Evolutionary conservation across 192 early-diverging fungal species (phyloP).

Genomic region (Diversispora epigaea): DNA sequence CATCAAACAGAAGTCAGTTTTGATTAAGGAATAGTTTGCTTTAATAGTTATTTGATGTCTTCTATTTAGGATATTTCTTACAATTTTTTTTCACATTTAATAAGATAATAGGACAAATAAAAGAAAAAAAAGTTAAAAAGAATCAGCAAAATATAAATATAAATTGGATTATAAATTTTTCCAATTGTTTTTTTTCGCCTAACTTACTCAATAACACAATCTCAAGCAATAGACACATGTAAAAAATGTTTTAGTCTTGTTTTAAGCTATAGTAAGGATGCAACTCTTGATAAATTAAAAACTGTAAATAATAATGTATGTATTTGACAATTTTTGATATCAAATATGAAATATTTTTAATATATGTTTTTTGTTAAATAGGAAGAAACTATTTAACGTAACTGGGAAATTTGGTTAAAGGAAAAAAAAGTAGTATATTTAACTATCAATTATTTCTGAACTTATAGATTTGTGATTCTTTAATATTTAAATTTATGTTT

Average conservation of each 20-base stretch:
- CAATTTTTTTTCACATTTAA: neutral
- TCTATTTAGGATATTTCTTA: neutral
- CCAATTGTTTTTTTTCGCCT: slow-evolving; percentile 21
- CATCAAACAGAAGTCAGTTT: slow-evolving; percentile 16
- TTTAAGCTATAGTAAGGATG: slow-evolving; percentile 11
- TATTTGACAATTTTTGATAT: slow-evolving; percentile 20
- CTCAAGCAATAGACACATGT: slow-evolving; percentile 8
- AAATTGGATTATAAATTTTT: slow-evolving; percentile 24
- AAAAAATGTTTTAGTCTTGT: slow-evolving; percentile 11
- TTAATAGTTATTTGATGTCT: neutral
- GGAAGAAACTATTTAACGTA: slow-evolving; percentile 21
- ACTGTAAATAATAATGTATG: slow-evolving; percentile 13
- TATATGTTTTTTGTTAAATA: slow-evolving; percentile 13
- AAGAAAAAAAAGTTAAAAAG: neutral
- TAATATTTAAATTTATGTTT: neutral
- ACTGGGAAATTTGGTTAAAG: neutral
- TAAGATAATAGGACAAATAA: neutral
- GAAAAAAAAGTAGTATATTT: neutral
- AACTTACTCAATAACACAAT: neutral
- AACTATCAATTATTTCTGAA: neutral
- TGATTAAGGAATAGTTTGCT: neutral
- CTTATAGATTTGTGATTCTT: neutral
- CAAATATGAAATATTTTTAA: slow-evolving; percentile 27
- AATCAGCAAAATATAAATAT: slow-evolving; percentile 11
- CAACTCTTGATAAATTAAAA: slow-evolving; percentile 10